These are phyloP conservation scores for Thelonectria blattea DNA, from an alignment of 2,329 filamentous ascomycete species.

Conservation along the genomic window DNA sequence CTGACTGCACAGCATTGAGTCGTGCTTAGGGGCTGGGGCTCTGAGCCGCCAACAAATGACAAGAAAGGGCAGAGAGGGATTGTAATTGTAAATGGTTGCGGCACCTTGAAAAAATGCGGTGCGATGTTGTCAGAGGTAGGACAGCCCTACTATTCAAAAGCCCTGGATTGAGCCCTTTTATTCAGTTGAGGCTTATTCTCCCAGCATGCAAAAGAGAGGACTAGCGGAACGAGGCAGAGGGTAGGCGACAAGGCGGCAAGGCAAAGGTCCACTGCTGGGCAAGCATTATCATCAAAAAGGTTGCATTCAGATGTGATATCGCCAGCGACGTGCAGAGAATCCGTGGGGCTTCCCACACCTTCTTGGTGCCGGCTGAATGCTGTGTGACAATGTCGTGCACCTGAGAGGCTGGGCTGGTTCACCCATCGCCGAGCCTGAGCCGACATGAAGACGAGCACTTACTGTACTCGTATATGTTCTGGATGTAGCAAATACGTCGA, in stretches of 20 bases:
- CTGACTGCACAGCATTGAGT: not conserved
- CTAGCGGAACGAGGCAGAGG: not conserved
- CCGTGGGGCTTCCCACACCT: no score
- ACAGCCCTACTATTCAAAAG: not conserved
- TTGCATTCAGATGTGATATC: no score
- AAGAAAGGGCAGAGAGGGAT: not conserved
- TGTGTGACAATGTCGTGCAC: no score
- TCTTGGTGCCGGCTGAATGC: no score
- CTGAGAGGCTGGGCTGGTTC: no score
- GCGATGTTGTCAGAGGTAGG: not conserved
- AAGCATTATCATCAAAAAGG: no score
- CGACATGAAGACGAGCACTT: no score
- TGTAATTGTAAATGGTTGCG: not conserved
- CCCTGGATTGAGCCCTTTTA: not conserved
- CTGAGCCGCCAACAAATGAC: not conserved
- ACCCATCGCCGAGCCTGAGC: no score
- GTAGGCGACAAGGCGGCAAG: not conserved
- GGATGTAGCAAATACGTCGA: no score
- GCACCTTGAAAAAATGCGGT: not conserved
- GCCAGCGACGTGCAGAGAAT: no score
- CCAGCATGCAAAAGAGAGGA: not conserved
- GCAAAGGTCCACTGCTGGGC: not conserved
- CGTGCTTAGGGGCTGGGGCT: not conserved
- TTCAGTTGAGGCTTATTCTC: not conserved
- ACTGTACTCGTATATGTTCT: no score